Percentiles rank a stretch among this genome's conserved stretches.
These are phyloP conservation scores for Citropsis articulata DNA, from an alignment of 345 rosid species.

Conservation along the genomic window DNA sequence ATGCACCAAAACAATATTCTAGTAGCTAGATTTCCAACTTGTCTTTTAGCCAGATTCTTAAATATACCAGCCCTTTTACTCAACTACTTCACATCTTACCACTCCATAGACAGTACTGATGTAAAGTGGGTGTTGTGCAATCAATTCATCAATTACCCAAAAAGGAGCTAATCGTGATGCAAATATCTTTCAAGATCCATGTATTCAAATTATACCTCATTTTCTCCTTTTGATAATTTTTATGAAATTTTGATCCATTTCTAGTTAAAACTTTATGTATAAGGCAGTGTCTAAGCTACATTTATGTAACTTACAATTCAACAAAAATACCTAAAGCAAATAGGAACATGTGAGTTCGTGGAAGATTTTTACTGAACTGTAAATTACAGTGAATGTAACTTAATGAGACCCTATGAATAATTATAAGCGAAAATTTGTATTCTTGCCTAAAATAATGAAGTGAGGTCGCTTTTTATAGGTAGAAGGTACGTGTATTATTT, in stretches of 20 bases:
- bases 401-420: too few relatives aligned
- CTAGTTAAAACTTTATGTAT: not conserved
- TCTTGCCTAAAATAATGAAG: not conserved
- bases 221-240: not conserved
- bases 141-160: not conserved
- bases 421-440: not conserved
- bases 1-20: not conserved
- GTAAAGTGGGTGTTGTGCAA: not conserved
- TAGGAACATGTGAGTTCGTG: accelerated
- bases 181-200: not conserved
- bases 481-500: too few relatives aligned
- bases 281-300: too few relatives aligned
- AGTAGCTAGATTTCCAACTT: not conserved
- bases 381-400: too few relatives aligned
- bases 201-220: not conserved
- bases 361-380: too few relatives aligned
- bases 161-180: not conserved
- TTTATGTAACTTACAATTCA: too few relatives aligned
- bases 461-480: too few relatives aligned
- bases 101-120: not conserved
- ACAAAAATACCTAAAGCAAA: too few relatives aligned
- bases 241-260: not conserved
- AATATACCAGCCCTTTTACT: not conserved
- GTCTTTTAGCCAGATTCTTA: not conserved
- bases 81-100: not conserved